Evolutionary conservation across 1,284 basidiomycete genomes (phyloP).

Genomic region (Cryptococcus sp.): DNA sequence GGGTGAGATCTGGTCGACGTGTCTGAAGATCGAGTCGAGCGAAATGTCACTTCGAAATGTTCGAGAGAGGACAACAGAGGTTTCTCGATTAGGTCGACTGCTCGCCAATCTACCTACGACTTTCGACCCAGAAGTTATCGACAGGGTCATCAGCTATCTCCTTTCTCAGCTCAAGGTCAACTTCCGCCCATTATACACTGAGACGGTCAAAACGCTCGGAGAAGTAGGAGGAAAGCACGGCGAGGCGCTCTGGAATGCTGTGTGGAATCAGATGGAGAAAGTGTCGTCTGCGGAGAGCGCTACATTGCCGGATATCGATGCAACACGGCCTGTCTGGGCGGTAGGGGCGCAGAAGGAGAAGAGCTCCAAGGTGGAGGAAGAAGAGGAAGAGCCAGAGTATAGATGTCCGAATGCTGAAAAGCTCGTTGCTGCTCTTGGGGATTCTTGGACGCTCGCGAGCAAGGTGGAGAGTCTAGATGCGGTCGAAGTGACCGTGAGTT

Average conservation of each 20-base stretch:
- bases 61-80: slow-evolving; percentile 70
- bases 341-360: too few species aligned
- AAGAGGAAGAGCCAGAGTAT: slow-evolving; percentile 40
- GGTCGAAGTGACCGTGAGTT: slow-evolving; percentile 31
- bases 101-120: slow-evolving; percentile 22
- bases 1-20: slow-evolving; percentile 55
- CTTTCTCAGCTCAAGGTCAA: slow-evolving; percentile 76
- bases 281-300: slow-evolving; percentile 21
- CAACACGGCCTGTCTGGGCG: slow-evolving; percentile 36
- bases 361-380: slow-evolving; percentile 5
- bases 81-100: slow-evolving; percentile 44
- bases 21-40: slow-evolving; percentile 67
- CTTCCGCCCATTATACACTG: slow-evolving; percentile 77
- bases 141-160: slow-evolving; percentile 47
- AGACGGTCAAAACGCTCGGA: slow-evolving; percentile 66
- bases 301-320: slow-evolving; percentile 23
- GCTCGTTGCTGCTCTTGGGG: slow-evolving; percentile 10
- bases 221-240: slow-evolving; percentile 54
- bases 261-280: slow-evolving; percentile 60
- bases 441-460: slow-evolving; percentile 23
- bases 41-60: slow-evolving; percentile 69
- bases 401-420: slow-evolving; percentile 36
- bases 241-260: slow-evolving; percentile 63
- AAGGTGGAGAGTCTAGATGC: slow-evolving; percentile 22
- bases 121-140: slow-evolving; percentile 48